Conservation (phyloP, 2,329 filamentous ascomycete genomes). For the Colletotrichum sp. region DNA sequence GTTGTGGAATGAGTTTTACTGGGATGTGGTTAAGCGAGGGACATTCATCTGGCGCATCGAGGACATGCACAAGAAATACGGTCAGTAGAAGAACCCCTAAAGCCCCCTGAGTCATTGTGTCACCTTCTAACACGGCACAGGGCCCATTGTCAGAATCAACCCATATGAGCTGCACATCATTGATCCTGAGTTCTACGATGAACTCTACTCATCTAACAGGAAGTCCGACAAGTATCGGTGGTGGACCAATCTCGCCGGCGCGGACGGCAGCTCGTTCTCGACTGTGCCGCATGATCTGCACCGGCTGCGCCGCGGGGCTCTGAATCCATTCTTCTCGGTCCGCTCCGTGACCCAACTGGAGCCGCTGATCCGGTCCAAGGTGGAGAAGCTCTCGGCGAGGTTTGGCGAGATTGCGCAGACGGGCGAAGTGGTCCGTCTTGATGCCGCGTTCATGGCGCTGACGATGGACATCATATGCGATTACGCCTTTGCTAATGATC, state of each 20-base stretch:
- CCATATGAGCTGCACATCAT: slow-evolving; percentile 32
- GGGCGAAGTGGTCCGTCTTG: slow-evolving; percentile 20
- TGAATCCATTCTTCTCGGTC: slow-evolving; percentile 49
- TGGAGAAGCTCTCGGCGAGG: slow-evolving; percentile 30
- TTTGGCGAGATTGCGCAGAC: slow-evolving; percentile 30
- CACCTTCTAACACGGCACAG: slow-evolving; percentile 7
- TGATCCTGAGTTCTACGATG: slow-evolving; percentile 32
- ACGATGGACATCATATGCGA: slow-evolving; percentile 40
- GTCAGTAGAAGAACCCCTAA: slow-evolving; percentile 19
- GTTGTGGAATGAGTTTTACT: slow-evolving; percentile 37
- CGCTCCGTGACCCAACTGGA: slow-evolving; percentile 38
- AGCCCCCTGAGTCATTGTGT: background rate
- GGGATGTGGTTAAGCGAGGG: slow-evolving; percentile 34
- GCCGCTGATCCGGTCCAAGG: slow-evolving; percentile 37
- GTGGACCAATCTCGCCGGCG: slow-evolving; percentile 19
- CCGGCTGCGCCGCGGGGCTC: slow-evolving; percentile 40
- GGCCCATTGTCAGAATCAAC: slow-evolving; percentile 37
- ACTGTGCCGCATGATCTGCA: slow-evolving; percentile 45
- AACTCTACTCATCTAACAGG: background rate
- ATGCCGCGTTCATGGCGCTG: slow-evolving; percentile 28
- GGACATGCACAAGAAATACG: slow-evolving; percentile 37
- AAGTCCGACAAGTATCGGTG: slow-evolving; percentile 23
- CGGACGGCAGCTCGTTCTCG: slow-evolving; percentile 26
- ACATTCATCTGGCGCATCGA: slow-evolving; percentile 36
- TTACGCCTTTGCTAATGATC: slow-evolving; percentile 36